phyloP scores from a whole-genome alignment of 2,329 filamentous ascomycete genomes.

The Xylariaceae sp. region DNA sequence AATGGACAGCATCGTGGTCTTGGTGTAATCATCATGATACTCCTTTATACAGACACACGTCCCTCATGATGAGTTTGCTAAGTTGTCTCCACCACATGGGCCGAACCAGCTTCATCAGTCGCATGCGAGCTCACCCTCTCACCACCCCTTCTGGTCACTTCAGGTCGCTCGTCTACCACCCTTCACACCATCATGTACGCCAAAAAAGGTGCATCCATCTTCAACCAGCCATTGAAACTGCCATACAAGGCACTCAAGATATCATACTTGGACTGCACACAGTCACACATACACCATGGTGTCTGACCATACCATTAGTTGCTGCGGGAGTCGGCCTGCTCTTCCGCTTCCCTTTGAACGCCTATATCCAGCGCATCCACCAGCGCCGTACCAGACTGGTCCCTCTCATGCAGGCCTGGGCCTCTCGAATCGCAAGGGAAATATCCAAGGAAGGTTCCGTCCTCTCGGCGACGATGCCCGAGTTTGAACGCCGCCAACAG shows the following conservation, averaged over 20 bases:
- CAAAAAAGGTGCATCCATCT: conserved; percentile 28
- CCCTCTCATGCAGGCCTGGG: conserved; percentile 32
- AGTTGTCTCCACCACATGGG: no score
- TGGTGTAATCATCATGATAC: no score
- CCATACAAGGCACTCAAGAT: conserved; percentile 34
- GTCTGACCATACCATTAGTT: conserved; percentile 47
- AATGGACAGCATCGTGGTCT: no score
- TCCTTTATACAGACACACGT: no score
- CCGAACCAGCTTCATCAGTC: no score
- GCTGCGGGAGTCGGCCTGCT: conserved; percentile 41
- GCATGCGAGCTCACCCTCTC: no score
- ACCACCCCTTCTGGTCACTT: no score
- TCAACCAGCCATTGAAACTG: conserved; percentile 22
- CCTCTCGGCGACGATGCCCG: conserved; percentile 5
- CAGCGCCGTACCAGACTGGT: conserved; percentile 25
- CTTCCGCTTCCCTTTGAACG: conserved; percentile 42
- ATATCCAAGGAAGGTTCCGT: conserved; percentile 13
- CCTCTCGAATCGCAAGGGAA: conserved; percentile 19
- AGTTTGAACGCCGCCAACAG: conserved; percentile 26
- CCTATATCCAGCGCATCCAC: conserved; percentile 32
- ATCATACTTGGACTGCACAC: conserved; percentile 40
- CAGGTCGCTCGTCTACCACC: not conserved
- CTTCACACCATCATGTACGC: conserved; percentile 1
- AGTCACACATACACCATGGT: conserved; percentile 46
- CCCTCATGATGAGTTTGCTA: not conserved